A percentile compares a stretch with the other conserved stretches of the same genome.
These are phyloP conservation scores for Colletotrichum eremochloae DNA, from an alignment of 2,329 filamentous ascomycete genomes.

Conservation along the genomic window DNA sequence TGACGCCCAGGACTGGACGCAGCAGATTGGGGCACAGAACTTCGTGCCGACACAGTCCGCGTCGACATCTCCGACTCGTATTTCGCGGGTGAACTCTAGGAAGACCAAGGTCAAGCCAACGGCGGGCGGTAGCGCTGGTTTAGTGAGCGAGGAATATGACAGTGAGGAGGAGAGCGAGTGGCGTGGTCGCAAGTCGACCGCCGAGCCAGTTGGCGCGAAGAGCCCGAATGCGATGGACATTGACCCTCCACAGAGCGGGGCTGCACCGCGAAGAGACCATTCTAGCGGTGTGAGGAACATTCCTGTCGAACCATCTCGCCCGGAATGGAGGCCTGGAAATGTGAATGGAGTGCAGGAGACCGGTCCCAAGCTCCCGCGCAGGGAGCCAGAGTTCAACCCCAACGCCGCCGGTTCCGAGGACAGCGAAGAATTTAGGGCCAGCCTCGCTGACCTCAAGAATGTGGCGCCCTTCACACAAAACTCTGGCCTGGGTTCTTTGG, in stretches of 20 bases:
- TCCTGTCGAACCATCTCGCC: slow-evolving; percentile 69
- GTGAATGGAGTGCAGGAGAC: slow-evolving; percentile 44
- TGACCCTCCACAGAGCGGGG: slow-evolving; percentile 61
- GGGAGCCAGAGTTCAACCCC: slow-evolving; percentile 47
- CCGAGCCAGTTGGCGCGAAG: slow-evolving; percentile 49
- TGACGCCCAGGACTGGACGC: slow-evolving; percentile 66
- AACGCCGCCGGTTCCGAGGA: slow-evolving; percentile 67
- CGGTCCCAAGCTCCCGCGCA: slow-evolving; percentile 38
- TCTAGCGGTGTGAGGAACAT: slow-evolving; percentile 63
- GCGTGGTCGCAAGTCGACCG: slow-evolving; percentile 52
- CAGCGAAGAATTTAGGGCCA: slow-evolving; percentile 66
- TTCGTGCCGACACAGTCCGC: slow-evolving; percentile 61
- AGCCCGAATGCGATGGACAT: slow-evolving; percentile 76
- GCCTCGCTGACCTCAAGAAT: slow-evolving; percentile 68
- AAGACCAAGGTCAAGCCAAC: slow-evolving; percentile 70
- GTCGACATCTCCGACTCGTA: slow-evolving; percentile 60
- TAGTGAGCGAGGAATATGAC: slow-evolving; percentile 62
- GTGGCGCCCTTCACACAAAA: slow-evolving; percentile 66
- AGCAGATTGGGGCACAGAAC: slow-evolving; percentile 67
- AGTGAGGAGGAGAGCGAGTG: slow-evolving; percentile 57
- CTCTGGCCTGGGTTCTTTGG: slow-evolving; percentile 66
- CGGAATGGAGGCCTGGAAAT: slow-evolving; percentile 70
- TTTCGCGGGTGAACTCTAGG: slow-evolving; percentile 63
- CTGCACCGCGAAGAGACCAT: slow-evolving; percentile 42
- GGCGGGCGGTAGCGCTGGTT: slow-evolving; percentile 56